These are phyloP conservation scores for Leptoxyphium fumago DNA, from an alignment of 2,329 filamentous ascomycete species.

Conservation along the genomic window DNA sequence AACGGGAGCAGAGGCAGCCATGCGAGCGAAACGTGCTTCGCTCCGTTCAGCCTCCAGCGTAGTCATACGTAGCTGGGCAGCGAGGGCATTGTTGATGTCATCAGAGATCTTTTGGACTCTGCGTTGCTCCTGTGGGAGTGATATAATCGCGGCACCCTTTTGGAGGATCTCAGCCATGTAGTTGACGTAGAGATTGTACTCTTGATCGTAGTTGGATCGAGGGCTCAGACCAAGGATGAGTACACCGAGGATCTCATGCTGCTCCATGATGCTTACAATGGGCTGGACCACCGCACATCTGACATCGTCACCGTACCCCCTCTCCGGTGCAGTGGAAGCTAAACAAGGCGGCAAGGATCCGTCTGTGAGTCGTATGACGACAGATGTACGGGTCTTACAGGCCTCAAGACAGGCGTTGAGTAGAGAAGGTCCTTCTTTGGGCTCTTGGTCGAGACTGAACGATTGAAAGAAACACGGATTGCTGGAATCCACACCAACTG, in stretches of 20 bases:
- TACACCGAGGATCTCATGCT: slow-evolving; percentile 14
- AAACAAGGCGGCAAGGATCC: slow-evolving; percentile 15
- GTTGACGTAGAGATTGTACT: slow-evolving; percentile 24
- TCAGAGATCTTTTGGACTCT: slow-evolving; percentile 20
- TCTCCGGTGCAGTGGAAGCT: slow-evolving; percentile 17
- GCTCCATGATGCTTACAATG: slow-evolving; percentile 19
- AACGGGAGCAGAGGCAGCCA: slow-evolving; percentile 25
- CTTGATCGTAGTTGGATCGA: slow-evolving; percentile 22
- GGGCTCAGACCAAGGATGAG: slow-evolving; percentile 26
- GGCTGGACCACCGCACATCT: slow-evolving; percentile 22
- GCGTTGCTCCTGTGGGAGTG: slow-evolving; percentile 22
- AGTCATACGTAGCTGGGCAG: slow-evolving; percentile 20
- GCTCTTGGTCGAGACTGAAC: slow-evolving; percentile 6
- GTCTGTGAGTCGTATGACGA: slow-evolving; percentile 18
- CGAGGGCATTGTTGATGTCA: slow-evolving; percentile 23
- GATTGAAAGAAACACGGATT: slow-evolving; percentile 17
- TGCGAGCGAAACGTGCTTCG: slow-evolving; percentile 25
- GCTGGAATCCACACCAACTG: slow-evolving; percentile 12
- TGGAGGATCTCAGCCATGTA: slow-evolving; percentile 23
- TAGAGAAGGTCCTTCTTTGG: slow-evolving; percentile 3
- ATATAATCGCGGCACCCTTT: slow-evolving; percentile 25
- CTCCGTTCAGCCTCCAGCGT: slow-evolving; percentile 19
- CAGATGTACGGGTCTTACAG: slow-evolving; percentile 16
- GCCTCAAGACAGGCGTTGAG: slow-evolving; percentile 18
- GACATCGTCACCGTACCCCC: slow-evolving; percentile 22